A percentile compares a stretch with the other conserved stretches of the same genome.
phyloP scores from a whole-genome alignment of 2,329 filamentous ascomycete genomes.

The Zymoseptoria crescenta region DNA sequence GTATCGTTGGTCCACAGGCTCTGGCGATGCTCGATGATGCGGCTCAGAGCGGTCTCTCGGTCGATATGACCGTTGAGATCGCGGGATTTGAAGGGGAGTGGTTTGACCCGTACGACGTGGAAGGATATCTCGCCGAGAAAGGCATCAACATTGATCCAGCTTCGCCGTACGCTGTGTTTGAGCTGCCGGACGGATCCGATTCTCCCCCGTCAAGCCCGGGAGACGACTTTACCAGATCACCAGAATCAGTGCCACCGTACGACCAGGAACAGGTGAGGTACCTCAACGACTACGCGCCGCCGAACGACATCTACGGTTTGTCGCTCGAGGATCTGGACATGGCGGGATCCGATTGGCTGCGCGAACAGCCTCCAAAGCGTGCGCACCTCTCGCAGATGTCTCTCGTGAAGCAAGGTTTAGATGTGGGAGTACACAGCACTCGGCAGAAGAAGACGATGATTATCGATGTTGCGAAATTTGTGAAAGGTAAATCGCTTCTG shows the following conservation, averaged over 20 bases:
- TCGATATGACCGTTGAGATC: slow-evolving; percentile 41
- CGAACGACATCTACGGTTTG: background rate
- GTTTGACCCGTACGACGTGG: slow-evolving; percentile 69
- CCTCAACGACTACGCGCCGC: background rate
- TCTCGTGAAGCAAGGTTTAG: background rate
- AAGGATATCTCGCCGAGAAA: slow-evolving; percentile 59
- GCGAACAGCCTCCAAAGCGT: background rate
- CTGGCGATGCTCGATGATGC: slow-evolving; percentile 22
- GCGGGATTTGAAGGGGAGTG: slow-evolving; percentile 65
- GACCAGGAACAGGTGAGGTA: slow-evolving; percentile 9
- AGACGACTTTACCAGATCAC: background rate
- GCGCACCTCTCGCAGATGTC: background rate
- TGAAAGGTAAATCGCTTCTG: slow-evolving; percentile 33
- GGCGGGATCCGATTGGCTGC: background rate
- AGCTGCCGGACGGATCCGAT: slow-evolving; percentile 24
- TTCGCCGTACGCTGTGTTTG: slow-evolving; percentile 53
- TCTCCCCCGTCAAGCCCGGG: background rate
- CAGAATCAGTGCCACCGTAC: background rate
- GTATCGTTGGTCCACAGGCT: slow-evolving; percentile 24
- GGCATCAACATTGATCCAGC: slow-evolving; percentile 56
- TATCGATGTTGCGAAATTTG: slow-evolving; percentile 37
- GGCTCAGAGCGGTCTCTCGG: slow-evolving; percentile 18
- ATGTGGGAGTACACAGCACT: background rate
- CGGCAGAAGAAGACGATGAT: slow-evolving; percentile 31
- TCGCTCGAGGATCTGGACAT: background rate